Percentiles rank a stretch among this genome's conserved stretches.
These are phyloP conservation scores for Xylogone sp. DNA, from an alignment of 2,329 filamentous ascomycete species.

Conservation along the genomic window DNA sequence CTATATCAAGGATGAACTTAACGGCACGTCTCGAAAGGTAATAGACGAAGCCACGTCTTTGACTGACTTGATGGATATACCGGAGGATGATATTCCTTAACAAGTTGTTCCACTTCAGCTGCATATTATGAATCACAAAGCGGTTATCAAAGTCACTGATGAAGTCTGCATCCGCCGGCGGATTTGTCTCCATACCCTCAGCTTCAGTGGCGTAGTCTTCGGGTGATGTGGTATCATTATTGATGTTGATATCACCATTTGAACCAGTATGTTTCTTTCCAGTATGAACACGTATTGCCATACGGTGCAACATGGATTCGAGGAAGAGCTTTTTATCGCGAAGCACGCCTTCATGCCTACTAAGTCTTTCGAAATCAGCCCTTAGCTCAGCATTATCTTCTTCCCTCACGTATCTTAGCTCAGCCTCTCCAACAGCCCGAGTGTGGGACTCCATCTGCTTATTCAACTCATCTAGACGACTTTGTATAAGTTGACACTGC, in stretches of 20 bases:
- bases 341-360: slow-evolving; percentile 51
- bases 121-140: slow-evolving; percentile 96
- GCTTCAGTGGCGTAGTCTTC: slow-evolving; percentile 37
- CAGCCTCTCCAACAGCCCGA: slow-evolving; percentile 68
- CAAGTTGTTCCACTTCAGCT: slow-evolving; percentile 97
- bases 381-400: slow-evolving; percentile 48
- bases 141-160: slow-evolving; percentile 96
- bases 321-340: slow-evolving; percentile 55
- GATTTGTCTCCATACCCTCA: slow-evolving; percentile 60
- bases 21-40: slow-evolving; percentile 94
- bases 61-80: slow-evolving; percentile 96
- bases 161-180: slow-evolving; percentile 64
- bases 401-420: slow-evolving; percentile 58
- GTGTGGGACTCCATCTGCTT: slow-evolving; percentile 74
- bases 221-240: slow-evolving; percentile 23
- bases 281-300: slow-evolving; percentile 25
- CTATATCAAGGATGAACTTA: slow-evolving; percentile 96
- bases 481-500: slow-evolving; percentile 79
- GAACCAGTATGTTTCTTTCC: slow-evolving; percentile 20
- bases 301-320: slow-evolving; percentile 46
- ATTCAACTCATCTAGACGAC: slow-evolving; percentile 73
- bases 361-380: slow-evolving; percentile 57
- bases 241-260: slow-evolving; percentile 31
- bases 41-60: slow-evolving; percentile 93
- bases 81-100: slow-evolving; percentile 93